Conservation (phyloP, 352 stramenopile genomes). For the Phytophthora litchii region DNA sequence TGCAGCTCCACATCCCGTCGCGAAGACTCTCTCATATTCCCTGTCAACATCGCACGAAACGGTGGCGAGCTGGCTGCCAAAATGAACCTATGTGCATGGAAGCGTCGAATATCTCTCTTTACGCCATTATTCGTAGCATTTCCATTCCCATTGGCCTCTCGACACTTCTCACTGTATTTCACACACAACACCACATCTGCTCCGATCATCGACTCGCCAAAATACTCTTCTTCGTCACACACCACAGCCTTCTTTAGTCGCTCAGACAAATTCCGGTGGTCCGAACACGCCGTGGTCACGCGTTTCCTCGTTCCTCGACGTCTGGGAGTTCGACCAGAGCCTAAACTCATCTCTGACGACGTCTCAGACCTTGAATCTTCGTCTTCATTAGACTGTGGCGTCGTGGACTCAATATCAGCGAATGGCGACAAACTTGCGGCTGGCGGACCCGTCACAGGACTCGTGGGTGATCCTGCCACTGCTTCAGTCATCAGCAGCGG, state of each 20-base stretch:
- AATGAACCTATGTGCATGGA: constrained; percentile 85
- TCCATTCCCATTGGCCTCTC: constrained; percentile 6
- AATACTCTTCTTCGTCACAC: constrained; percentile 35
- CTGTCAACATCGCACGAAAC: constrained; percentile 86
- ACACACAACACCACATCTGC: constrained; percentile 81
- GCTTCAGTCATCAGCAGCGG: constrained; percentile 30
- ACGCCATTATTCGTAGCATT: constrained; percentile 7
- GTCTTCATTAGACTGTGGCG: constrained; percentile 66
- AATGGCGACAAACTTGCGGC: constrained; percentile 43
- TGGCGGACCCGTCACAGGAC: not conserved
- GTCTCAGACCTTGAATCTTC: constrained; percentile 84
- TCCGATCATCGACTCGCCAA: constrained; percentile 67
- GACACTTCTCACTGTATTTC: constrained; percentile 12
- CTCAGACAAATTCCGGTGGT: constrained; percentile 67
- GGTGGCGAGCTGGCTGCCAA: constrained; percentile 82
- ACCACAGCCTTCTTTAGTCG: constrained; percentile 60
- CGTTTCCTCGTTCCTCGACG: constrained; percentile 39
- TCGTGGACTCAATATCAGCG: constrained; percentile 49
- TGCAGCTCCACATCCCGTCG: constrained; percentile 77
- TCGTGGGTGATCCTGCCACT: constrained; percentile 13
- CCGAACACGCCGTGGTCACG: constrained; percentile 53
- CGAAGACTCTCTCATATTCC: constrained; percentile 75
- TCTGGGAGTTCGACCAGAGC: constrained; percentile 33
- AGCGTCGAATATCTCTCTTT: constrained; percentile 26
- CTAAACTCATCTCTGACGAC: constrained; percentile 59